phyloP scores from a whole-genome alignment of 139 green algal genomes.

The Zygnema cylindricum region DNA sequence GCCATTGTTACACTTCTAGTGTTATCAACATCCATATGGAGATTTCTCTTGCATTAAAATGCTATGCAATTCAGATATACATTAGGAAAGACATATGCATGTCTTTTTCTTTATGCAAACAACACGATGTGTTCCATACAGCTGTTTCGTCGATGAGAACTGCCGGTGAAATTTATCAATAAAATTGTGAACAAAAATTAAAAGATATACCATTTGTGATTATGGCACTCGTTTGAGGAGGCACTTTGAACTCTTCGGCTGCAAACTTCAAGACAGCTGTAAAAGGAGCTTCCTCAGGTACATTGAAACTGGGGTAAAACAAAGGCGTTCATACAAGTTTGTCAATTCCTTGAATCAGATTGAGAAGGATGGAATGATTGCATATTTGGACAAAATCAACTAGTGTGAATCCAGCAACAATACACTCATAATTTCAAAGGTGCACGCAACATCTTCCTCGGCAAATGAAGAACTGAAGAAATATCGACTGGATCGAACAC shows the following conservation, averaged over 20 bases:
- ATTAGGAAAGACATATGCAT: not conserved
- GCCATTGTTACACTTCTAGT: no score
- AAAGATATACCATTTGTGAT: constrained; percentile 87
- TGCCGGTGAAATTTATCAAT: no score
- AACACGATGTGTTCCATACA: not conserved
- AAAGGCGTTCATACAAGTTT: no score
- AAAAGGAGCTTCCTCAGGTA: constrained; percentile 95
- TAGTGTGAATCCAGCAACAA: no score
- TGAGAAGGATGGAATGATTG: no score
- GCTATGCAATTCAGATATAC: constrained; percentile 48
- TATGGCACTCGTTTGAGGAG: constrained; percentile 82
- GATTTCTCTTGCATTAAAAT: constrained; percentile 56
- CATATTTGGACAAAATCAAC: no score
- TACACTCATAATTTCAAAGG: no score
- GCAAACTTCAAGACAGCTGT: constrained; percentile 96
- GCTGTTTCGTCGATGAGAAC: not conserved
- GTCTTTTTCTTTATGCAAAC: not conserved
- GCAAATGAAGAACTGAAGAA: no score
- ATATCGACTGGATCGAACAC: no score
- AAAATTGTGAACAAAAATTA: no score
- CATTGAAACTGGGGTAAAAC: constrained; percentile 92
- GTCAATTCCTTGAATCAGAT: no score
- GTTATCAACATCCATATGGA: not conserved
- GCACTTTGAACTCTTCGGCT: constrained; percentile 86
- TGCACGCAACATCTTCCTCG: no score